Base-by-base conservation (phyloP, 495 filamentous ascomycete species). In the Xylaria curta region DNA sequence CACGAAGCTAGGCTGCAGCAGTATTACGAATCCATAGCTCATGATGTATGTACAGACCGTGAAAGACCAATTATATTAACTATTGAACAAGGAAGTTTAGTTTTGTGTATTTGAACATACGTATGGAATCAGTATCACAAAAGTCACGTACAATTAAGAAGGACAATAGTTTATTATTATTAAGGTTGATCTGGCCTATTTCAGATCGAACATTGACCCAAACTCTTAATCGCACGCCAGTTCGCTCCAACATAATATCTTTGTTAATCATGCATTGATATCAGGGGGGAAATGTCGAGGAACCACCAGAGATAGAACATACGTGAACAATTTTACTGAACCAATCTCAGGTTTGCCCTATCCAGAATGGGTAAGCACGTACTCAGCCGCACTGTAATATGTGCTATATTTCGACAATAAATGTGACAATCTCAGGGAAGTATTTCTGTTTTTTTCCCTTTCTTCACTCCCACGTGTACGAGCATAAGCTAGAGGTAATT, bases 341-440 rank as follows among this genome's bases (percentile, higher is more conserved):
- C 26, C n/a, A 26, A 42, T 62, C 33, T 42, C 0, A 40, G 60
- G n/a, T 3, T 63, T 44, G 4, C 59, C 31, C 59, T 62, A 15
- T 42, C 6, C 24, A 10, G 36, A 26, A 33, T 49, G 24, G n/a
- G n/a, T 26, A 33, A 10, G 24, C 26, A 19, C 13, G 7, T 47
- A 28, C 36, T 49, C 42, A 65, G 62, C 62, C 62, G 42, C 62
- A 65, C 62, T 33, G 62, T 47, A 65, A 33, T 47, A 28, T 49
- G 40, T 21, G 31, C 13, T 49, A 46, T 17, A 44, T 47, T 5
- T 28, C 42, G 47, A 15, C n/a, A 26, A 13, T 13, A 46, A 65
- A 47, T 46, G 4, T 46, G 33, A 13, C 42, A 31, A 47, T 28
- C 26, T n/a, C 9, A 9, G 8, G 58, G 19, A 26, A n/a, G 21